Evolutionary conservation across 805 yeast species (phyloP).

Genomic region (Sugiyamaella marilandica): DNA sequence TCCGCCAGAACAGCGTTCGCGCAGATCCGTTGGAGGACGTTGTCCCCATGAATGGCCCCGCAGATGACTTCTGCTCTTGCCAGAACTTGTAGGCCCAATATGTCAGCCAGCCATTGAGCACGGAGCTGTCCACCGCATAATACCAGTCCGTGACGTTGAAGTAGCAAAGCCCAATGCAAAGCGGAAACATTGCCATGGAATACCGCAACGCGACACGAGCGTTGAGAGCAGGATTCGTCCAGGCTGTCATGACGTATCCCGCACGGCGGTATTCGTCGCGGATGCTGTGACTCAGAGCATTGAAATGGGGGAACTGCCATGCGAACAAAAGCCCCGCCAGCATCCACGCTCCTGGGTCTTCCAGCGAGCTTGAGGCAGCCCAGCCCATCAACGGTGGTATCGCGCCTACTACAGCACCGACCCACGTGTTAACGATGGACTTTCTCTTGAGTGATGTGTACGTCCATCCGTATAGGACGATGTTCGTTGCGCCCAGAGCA

Average conservation of each 20-base stretch:
- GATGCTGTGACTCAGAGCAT: constrained; percentile 81
- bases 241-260: constrained; percentile 97
- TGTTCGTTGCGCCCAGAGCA: constrained; percentile 70
- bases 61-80: constrained; percentile 60
- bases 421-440: constrained; percentile 91
- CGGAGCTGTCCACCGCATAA: constrained; percentile 74
- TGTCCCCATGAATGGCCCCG: constrained; percentile 15
- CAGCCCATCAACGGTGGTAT: constrained; percentile 99
- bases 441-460: constrained; percentile 87
- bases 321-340: constrained; percentile 85
- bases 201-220: constrained; percentile 92
- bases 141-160: constrained; percentile 77
- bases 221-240: constrained; percentile 83
- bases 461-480: constrained; percentile 78
- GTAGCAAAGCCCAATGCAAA: constrained; percentile 77
- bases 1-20: constrained; percentile 84
- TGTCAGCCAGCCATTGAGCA: constrained; percentile 82
- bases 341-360: constrained; percentile 93
- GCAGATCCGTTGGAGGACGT: constrained; percentile 2
- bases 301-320: constrained; percentile 99
- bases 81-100: constrained; percentile 78
- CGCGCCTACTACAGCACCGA: constrained; percentile 98
- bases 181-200: constrained; percentile 88
- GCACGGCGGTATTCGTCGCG: constrained; percentile 85
- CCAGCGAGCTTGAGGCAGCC: constrained; percentile 70